phyloP scores from a whole-genome alignment of 306 rosid species.

The Vigna angularis region DNA sequence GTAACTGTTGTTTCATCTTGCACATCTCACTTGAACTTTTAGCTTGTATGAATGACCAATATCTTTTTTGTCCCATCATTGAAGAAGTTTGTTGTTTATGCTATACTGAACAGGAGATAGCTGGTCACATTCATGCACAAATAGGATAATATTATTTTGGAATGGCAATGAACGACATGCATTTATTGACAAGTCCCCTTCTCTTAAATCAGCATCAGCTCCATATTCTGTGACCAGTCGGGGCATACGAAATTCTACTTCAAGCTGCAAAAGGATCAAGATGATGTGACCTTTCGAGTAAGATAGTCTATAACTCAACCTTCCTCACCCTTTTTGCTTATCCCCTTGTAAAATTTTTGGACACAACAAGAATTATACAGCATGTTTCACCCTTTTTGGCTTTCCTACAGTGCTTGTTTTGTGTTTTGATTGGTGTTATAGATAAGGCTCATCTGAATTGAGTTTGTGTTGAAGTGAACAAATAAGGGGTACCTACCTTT shows the following conservation, averaged over 20 bases:
- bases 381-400: slow-evolving; percentile 18
- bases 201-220: slow-evolving; percentile 72
- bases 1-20: slow-evolving; percentile 53
- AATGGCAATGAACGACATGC: slow-evolving; percentile 73
- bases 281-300: slow-evolving; percentile 38
- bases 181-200: slow-evolving; percentile 84
- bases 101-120: slow-evolving; percentile 74
- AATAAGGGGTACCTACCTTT: not conserved
- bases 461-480: too few species aligned
- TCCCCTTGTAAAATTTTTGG: slow-evolving; percentile 3
- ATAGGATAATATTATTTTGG: slow-evolving; percentile 84
- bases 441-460: not conserved
- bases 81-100: slow-evolving; percentile 41
- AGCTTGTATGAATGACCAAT: slow-evolving; percentile 9
- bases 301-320: slow-evolving; percentile 5
- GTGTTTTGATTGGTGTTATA: slow-evolving; percentile 6
- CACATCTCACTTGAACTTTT: slow-evolving; percentile 23
- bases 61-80: not conserved
- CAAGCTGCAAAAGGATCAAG: slow-evolving; percentile 53
- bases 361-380: slow-evolving; percentile 10
- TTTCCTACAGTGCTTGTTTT: slow-evolving; percentile 12
- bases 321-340: slow-evolving; percentile 25
- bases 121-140: slow-evolving; percentile 96
- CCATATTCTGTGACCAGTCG: slow-evolving; percentile 69
- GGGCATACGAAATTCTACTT: slow-evolving; percentile 62